Evolutionary conservation across 805 yeast genomes (phyloP), one percentile per base, ranked within the genome.

Genomic region (Starmerella khaoyaiensis): DNA sequence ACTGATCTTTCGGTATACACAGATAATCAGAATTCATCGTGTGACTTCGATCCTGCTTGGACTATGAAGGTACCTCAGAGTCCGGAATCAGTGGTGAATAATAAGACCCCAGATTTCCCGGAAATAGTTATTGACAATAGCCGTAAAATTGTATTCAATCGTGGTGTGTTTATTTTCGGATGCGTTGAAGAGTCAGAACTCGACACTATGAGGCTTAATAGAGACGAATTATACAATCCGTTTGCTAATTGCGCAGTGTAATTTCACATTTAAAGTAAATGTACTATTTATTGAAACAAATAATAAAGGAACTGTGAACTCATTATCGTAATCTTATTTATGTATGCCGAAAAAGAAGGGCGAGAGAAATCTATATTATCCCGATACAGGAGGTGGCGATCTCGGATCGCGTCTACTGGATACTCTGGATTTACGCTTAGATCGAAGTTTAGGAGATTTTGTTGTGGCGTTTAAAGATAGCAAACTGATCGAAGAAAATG

Each of bases 161-260:
- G 36, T n/a, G 50, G 52, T n/a, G 51, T 48, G 3, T 48, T 39
- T 40, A 47, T 48, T 9, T 48, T 42, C 21, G 48, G 41, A 18
- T 46, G 47, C 4, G 32, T 35, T 2, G 41, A 28, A 18, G 31
- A 18, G 5, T 23, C 22, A 10, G 35, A 38, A 3, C 33, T 24
- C 11, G 31, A 18, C 16, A 21, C 21, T n/a, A 33, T 28, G 14
- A 27, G 31, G 26, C 34, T 45, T 15, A 29, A 38, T 9, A 39
- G 31, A 5, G 48, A 41, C 24, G 52, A 48, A 28, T 36, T 40
- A 10, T 47, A 32, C 44, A 47, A 48, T 17, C 51, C 52, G 11
- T 48, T 47, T 22, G 48, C 37, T 4, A 32, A 29, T 23, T 11
- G 12, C n/a, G n/a, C 11, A 23, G n/a, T 23, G n/a, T 23, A n/a